These are phyloP conservation scores for Metschnikowia cubensis DNA, from an alignment of 805 yeast species.

Conservation along the genomic window DNA sequence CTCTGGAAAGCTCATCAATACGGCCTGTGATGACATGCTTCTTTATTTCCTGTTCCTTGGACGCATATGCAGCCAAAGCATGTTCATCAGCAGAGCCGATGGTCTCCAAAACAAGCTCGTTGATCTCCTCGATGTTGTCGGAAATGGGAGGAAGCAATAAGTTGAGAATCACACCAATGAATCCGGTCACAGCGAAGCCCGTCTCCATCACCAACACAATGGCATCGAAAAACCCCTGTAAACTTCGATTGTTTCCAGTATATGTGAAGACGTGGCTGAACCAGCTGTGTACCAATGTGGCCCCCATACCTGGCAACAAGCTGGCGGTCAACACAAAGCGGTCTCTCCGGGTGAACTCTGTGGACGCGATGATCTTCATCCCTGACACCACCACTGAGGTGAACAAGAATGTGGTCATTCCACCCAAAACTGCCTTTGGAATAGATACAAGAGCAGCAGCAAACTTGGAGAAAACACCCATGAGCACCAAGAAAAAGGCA, in stretches of 20 bases:
- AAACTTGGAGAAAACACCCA: constrained; percentile 13
- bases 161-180: constrained; percentile 59
- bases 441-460: constrained; percentile 13
- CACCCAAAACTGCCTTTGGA: constrained; percentile 52
- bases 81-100: constrained; percentile 40
- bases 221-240: constrained; percentile 64
- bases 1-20: not conserved
- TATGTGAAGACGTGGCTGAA: constrained; percentile 63
- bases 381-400: constrained; percentile 77
- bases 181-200: constrained; percentile 67
- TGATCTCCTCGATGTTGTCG: constrained; percentile 46
- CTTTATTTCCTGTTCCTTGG: constrained; percentile 24
- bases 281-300: constrained; percentile 63
- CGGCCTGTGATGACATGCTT: not conserved
- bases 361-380: constrained; percentile 56
- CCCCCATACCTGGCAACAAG: constrained; percentile 62
- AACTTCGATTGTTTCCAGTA: constrained; percentile 52
- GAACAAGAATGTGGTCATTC: constrained; percentile 78
- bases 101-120: constrained; percentile 42
- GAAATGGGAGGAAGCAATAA: constrained; percentile 56
- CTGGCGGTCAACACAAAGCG: constrained; percentile 67
- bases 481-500: constrained; percentile 10
- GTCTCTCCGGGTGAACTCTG: constrained; percentile 67
- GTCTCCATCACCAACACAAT: constrained; percentile 68
- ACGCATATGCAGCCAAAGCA: constrained; percentile 30